These are phyloP conservation scores for Loxodes magnus DNA, from an alignment of 73 alveolate genomes.

Conservation along the genomic window DNA sequence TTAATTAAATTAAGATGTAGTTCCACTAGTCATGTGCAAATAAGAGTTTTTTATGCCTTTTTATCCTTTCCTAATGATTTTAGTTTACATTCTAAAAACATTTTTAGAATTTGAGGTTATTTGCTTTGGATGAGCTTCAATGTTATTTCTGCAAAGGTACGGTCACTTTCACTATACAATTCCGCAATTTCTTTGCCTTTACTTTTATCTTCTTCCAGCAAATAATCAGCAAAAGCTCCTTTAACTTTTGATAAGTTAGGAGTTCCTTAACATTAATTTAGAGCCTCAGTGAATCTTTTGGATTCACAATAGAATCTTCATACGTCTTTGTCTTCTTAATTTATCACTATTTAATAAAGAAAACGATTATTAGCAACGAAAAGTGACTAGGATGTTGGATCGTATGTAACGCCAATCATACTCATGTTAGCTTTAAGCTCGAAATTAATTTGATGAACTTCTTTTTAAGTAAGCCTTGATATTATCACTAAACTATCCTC, in stretches of 20 bases:
- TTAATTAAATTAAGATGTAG: slow-evolving; percentile 55
- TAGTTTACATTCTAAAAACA: slow-evolving; percentile 36
- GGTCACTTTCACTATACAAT: slow-evolving; percentile 54
- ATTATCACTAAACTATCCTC: slow-evolving; percentile 28
- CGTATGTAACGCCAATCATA: slow-evolving; percentile 35
- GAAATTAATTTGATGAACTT: slow-evolving; percentile 26
- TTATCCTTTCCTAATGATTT: slow-evolving; percentile 40
- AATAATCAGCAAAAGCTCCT: slow-evolving; percentile 69
- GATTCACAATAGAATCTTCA: slow-evolving; percentile 75
- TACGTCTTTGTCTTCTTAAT: slow-evolving; percentile 71
- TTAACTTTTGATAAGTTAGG: slow-evolving; percentile 41
- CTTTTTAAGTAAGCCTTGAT: slow-evolving; percentile 41
- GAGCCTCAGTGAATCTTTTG: slow-evolving; percentile 50
- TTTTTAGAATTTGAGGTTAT: slow-evolving; percentile 40
- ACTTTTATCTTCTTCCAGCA: slow-evolving; percentile 55
- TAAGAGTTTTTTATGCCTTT: slow-evolving; percentile 53
- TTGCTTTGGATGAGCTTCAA: slow-evolving; percentile 52
- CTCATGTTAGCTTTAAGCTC: slow-evolving; percentile 18
- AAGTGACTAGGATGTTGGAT: slow-evolving; percentile 24
- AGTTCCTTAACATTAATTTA: slow-evolving; percentile 38
- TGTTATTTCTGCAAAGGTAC: slow-evolving; percentile 76
- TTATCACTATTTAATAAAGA: slow-evolving; percentile 33
- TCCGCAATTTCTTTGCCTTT: slow-evolving; percentile 64
- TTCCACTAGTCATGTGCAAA: slow-evolving; percentile 87
- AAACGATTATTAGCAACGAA: slow-evolving; percentile 21